These are phyloP conservation scores for Metschnikowia aberdeeniae DNA, from an alignment of 805 yeast species.

Conservation along the genomic window DNA sequence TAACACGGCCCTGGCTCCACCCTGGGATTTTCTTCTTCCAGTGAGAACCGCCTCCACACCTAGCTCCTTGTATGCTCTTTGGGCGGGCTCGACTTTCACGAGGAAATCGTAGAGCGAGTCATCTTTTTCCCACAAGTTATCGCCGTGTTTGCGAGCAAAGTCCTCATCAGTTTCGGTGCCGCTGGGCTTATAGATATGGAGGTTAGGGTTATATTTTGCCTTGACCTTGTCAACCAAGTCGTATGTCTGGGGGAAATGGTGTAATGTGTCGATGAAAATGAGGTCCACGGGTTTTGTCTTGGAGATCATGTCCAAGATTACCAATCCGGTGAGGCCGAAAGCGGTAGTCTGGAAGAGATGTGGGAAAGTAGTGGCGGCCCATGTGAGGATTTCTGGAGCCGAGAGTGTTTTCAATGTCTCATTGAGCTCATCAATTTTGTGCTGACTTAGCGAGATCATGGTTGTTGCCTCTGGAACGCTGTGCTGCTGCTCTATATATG, in stretches of 20 bases:
- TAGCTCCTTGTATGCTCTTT: constrained; percentile 73
- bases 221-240: constrained; percentile 62
- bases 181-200: constrained; percentile 67
- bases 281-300: constrained; percentile 53
- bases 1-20: constrained; percentile 70
- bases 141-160: constrained; percentile 67
- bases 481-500: neutral
- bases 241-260: constrained; percentile 92
- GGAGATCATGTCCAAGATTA: constrained; percentile 77
- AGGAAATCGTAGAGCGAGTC: constrained; percentile 78
- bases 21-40: constrained; percentile 87
- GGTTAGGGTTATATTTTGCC: constrained; percentile 48
- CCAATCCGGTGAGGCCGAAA: constrained; percentile 89
- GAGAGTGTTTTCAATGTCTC: constrained; percentile 47
- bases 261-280: constrained; percentile 84
- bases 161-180: constrained; percentile 55
- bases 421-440: constrained; percentile 66
- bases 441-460: constrained; percentile 24
- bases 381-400: constrained; percentile 71
- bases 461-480: neutral
- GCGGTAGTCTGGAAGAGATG: constrained; percentile 88
- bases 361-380: constrained; percentile 86
- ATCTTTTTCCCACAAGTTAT: constrained; percentile 75
- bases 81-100: constrained; percentile 90
- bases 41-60: constrained; percentile 83